phyloP scores from a whole-genome alignment of 805 yeast genomes.

The Ogataea ganodermae region DNA sequence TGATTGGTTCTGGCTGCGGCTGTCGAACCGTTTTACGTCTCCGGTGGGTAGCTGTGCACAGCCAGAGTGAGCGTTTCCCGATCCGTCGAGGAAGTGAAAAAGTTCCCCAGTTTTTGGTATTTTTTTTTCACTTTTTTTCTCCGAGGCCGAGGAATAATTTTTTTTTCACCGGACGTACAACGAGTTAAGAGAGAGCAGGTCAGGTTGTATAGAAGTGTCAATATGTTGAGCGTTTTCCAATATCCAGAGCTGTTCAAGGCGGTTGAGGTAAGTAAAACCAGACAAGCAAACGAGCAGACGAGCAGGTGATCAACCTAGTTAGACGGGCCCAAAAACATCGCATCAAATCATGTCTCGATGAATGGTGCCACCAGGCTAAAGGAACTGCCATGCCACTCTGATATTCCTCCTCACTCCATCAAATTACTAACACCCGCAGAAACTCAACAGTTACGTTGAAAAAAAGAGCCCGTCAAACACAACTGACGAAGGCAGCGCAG shows the following conservation, averaged over 20 bases:
- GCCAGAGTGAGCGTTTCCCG: background rate
- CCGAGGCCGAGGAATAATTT: slow-evolving; percentile 3
- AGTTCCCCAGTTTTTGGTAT: slow-evolving; percentile 6
- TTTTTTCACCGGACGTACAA: background rate
- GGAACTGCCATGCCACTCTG: too few relatives aligned
- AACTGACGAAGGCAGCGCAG: slow-evolving; percentile 4
- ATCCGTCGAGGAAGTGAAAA: background rate
- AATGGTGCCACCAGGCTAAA: too few relatives aligned
- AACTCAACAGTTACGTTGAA: slow-evolving; percentile 10
- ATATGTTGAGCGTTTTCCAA: slow-evolving; percentile 10
- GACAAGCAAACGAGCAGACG: too few relatives aligned
- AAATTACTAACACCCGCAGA: slow-evolving; percentile 6
- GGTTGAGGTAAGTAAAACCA: slow-evolving; percentile 14
- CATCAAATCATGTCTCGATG: too few relatives aligned
- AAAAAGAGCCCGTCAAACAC: background rate
- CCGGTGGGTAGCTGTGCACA: background rate
- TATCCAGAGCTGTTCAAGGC: slow-evolving; percentile 15
- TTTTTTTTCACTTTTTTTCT: slow-evolving; percentile 5
- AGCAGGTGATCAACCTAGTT: too few relatives aligned
- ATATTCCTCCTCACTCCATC: too few relatives aligned
- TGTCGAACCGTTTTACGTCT: background rate
- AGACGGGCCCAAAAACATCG: too few relatives aligned
- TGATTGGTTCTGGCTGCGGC: background rate
- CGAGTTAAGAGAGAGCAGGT: too few relatives aligned
- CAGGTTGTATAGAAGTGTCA: background rate